Evolutionary conservation across 305 asterid genomes (phyloP).

Genomic region (Fraxinus dipetala): DNA sequence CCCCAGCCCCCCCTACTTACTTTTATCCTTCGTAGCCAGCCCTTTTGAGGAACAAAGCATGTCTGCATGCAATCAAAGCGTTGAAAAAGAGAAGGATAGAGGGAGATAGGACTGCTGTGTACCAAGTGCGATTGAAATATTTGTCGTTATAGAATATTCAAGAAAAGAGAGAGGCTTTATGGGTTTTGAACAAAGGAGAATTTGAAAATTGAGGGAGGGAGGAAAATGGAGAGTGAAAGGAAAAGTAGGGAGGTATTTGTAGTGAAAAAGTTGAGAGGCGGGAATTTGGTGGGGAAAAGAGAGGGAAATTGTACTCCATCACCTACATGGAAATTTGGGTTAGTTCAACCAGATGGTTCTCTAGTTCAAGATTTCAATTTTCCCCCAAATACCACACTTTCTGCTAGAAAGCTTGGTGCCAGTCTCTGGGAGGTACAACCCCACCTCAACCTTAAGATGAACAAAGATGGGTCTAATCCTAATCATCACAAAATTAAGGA

Average conservation of each 20-base stretch:
- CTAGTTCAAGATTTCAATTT: conserved; percentile 43
- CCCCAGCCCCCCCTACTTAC: conserved; percentile 17
- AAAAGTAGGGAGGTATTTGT: conserved; percentile 35
- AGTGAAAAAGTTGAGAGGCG: conserved; percentile 53
- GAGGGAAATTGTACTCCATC: conserved; percentile 77
- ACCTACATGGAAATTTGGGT: conserved; percentile 66
- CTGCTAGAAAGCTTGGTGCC: conserved; percentile 81
- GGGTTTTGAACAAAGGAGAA: background rate
- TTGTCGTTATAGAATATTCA: background rate
- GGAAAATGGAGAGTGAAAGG: conserved; percentile 24
- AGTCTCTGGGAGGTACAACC: conserved; percentile 74
- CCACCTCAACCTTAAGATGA: conserved; percentile 29
- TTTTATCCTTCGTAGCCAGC: conserved; percentile 31
- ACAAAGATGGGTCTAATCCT: conserved; percentile 22
- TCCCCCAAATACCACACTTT: conserved; percentile 34
- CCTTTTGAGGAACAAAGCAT: conserved; percentile 40
- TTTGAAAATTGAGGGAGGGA: conserved; percentile 19
- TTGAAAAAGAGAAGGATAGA: conserved; percentile 22
- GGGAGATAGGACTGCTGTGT: background rate
- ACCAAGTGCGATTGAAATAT: background rate
- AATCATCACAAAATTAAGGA: conserved; percentile 29
- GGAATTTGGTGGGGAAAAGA: conserved; percentile 59
- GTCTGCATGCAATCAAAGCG: conserved; percentile 41
- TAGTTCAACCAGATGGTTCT: conserved; percentile 54
- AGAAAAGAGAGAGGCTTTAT: conserved; percentile 1